Percentiles rank a stretch among this genome's conserved stretches.
Conservation (phyloP, 1,284 basidiomycete genomes). For the Heterobasidion irregulare region DNA sequence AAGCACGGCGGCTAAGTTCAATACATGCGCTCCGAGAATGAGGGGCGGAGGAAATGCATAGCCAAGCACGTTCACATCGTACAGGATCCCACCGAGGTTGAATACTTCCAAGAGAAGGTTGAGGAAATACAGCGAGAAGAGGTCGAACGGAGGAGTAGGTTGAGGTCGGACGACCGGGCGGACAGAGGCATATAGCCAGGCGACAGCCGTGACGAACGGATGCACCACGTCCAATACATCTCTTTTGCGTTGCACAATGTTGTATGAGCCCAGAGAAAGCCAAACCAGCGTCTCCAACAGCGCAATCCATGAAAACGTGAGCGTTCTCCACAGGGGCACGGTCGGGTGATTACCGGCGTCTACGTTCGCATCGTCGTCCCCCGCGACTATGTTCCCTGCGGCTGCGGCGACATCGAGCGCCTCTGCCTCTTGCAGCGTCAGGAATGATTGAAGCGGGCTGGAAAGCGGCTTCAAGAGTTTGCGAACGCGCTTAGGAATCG, state of each 20-base stretch:
- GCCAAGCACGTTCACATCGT: conserved; percentile 31
- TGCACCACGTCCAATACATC: conserved; percentile 22
- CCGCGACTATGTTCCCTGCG: not conserved
- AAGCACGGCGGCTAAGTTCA: conserved; percentile 33
- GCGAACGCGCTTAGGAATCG: conserved; percentile 20
- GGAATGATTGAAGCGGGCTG: conserved; percentile 34
- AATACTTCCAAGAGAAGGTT: conserved; percentile 34
- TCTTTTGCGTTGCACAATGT: conserved; percentile 19
- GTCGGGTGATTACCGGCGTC: not conserved
- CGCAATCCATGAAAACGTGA: conserved; percentile 40
- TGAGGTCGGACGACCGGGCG: conserved; percentile 31
- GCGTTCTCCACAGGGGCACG: conserved; percentile 47
- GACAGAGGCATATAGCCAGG: conserved; percentile 51
- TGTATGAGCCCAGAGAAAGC: conserved; percentile 39
- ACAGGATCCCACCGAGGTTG: conserved; percentile 39
- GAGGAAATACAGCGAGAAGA: conserved; percentile 41
- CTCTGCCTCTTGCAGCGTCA: conserved; percentile 56
- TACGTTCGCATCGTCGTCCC: conserved; percentile 16
- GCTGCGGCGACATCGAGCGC: conserved; percentile 26
- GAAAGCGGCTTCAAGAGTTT: conserved; percentile 21
- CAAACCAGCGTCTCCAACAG: conserved; percentile 42
- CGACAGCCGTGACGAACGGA: conserved; percentile 32
- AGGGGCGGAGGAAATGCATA: conserved; percentile 26
- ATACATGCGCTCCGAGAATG: conserved; percentile 23
- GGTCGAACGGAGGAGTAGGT: conserved; percentile 40